Conservation (phyloP, 306 rosid genomes). For the Coriaria nepalensis region DNA sequence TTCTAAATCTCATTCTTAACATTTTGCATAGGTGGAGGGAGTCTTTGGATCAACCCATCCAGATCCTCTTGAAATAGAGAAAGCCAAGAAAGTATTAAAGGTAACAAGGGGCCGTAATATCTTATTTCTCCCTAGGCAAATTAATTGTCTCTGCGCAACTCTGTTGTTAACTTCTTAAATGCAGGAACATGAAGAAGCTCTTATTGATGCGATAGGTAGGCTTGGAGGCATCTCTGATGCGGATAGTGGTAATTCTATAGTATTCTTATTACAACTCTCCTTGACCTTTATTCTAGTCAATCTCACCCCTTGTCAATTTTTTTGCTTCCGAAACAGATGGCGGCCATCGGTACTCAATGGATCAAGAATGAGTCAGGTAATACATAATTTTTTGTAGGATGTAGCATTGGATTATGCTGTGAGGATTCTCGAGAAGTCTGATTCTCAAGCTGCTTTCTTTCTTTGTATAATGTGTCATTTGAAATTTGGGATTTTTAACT, state of each 20-base stretch:
- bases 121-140: no score
- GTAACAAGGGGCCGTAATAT: constrained; percentile 19
- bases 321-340: constrained; percentile 35
- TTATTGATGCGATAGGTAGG: constrained; percentile 67
- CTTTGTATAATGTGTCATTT: no score
- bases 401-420: no score
- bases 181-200: constrained; percentile 92
- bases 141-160: background rate
- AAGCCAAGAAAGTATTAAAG: constrained; percentile 71
- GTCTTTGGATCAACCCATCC: constrained; percentile 74
- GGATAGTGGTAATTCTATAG: constrained; percentile 51
- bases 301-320: constrained; percentile 3
- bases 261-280: no score
- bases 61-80: constrained; percentile 69
- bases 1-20: background rate
- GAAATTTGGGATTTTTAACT: background rate
- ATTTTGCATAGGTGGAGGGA: constrained; percentile 60
- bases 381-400: no score
- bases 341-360: constrained; percentile 44
- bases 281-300: no score
- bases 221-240: constrained; percentile 70
- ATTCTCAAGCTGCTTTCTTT: no score
- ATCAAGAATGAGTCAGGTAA: constrained; percentile 16
- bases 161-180: constrained; percentile 7
- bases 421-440: background rate